Evolutionary conservation across 352 stramenopile genomes (phyloP).

Genomic region (Phytophthora vignae): DNA sequence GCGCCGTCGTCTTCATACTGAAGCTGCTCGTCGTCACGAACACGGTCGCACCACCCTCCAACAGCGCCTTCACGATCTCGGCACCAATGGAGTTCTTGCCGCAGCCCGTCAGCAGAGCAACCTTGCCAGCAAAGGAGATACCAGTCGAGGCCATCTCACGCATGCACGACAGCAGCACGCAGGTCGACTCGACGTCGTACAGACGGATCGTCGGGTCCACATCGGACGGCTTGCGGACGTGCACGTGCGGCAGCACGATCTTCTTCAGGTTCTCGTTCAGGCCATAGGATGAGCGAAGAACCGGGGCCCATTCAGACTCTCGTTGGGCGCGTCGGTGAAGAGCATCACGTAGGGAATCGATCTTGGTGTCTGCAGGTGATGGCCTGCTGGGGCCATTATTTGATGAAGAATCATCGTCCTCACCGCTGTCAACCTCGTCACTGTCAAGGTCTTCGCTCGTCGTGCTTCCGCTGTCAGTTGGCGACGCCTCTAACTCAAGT

Average conservation of each 20-base stretch:
- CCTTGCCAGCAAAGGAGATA: conserved; percentile 87
- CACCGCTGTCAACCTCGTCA: too few species aligned
- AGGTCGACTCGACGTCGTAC: conserved; percentile 85
- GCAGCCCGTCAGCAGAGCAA: conserved; percentile 87
- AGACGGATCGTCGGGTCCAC: conserved; percentile 83
- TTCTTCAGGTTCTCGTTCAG: conserved; percentile 75
- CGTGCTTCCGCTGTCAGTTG: too few species aligned
- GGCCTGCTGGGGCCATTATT: too few species aligned
- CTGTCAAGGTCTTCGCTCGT: too few species aligned
- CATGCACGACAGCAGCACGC: conserved; percentile 82
- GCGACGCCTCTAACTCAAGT: too few species aligned
- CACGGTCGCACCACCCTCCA: conserved; percentile 87
- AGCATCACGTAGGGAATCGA: too few species aligned
- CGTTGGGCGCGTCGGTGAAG: too few species aligned
- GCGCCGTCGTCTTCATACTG: conserved; percentile 49
- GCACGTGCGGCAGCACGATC: conserved; percentile 73
- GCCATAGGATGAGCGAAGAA: conserved; percentile 19
- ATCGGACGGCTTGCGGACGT: conserved; percentile 78
- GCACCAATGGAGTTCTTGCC: conserved; percentile 87
- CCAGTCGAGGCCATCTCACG: conserved; percentile 85
- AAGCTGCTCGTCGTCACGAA: conserved; percentile 90
- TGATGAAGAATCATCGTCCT: too few species aligned
- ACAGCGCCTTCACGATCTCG: conserved; percentile 84
- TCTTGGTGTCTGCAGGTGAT: too few species aligned
- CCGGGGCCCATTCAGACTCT: conserved; percentile 31